Evolutionary conservation across 768 basidiomycete genomes (phyloP).

Genomic region (Auriscalpium orientale): DNA sequence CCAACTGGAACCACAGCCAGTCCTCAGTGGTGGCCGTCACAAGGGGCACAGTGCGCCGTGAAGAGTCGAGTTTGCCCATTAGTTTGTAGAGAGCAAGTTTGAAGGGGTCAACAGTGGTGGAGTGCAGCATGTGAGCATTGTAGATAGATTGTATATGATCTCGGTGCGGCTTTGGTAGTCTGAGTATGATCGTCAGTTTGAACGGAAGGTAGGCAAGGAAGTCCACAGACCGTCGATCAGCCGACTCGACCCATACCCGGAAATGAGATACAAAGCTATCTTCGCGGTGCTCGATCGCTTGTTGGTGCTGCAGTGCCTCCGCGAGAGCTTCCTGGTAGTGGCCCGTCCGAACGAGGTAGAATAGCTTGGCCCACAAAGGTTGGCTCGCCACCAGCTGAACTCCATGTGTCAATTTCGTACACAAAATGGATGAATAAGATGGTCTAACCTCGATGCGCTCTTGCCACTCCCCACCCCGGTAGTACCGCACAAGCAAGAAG

Average conservation of each 20-base stretch:
- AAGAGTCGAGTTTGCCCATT: slow-evolving; percentile 85
- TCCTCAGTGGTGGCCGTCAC: slow-evolving; percentile 94
- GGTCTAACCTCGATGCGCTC: slow-evolving; percentile 73
- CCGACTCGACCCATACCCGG: slow-evolving; percentile 74
- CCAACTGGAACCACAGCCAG: slow-evolving; percentile 97
- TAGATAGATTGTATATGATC: slow-evolving; percentile 78
- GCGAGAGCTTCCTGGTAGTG: slow-evolving; percentile 73
- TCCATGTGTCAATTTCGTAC: not conserved
- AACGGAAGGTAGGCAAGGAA: not conserved
- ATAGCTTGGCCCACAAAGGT: slow-evolving; percentile 91
- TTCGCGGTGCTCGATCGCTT: slow-evolving; percentile 70
- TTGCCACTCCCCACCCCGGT: slow-evolving; percentile 76
- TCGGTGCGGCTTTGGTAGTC: slow-evolving; percentile 63
- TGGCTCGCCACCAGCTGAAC: slow-evolving; percentile 72
- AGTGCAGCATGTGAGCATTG: slow-evolving; percentile 85
- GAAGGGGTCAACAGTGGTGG: slow-evolving; percentile 85
- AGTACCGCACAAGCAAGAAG: slow-evolving; percentile 75
- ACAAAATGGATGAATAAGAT: not conserved
- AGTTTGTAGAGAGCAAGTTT: slow-evolving; percentile 95
- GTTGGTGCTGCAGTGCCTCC: slow-evolving; percentile 63
- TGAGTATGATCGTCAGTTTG: slow-evolving; percentile 20
- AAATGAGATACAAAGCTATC: slow-evolving; percentile 77
- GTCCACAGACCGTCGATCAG: slow-evolving; percentile 59
- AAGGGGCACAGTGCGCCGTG: slow-evolving; percentile 66
- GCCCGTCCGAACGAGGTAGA: slow-evolving; percentile 85